Evolutionary conservation across 345 rosid genomes (phyloP).

Genomic region (Bruguiera parviflora): DNA sequence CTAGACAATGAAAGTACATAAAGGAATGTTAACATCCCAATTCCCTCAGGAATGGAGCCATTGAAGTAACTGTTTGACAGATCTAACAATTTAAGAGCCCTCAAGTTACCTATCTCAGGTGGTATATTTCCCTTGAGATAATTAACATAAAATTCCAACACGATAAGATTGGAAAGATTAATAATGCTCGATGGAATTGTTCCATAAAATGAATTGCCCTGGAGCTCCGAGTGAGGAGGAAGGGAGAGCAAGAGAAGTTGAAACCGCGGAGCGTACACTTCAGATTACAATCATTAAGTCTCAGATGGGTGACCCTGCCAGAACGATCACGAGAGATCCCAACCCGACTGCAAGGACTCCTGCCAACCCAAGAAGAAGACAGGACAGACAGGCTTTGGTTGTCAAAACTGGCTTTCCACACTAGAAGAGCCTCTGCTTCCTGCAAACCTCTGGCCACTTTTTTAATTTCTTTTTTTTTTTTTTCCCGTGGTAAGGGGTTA

Average conservation of each 20-base stretch:
- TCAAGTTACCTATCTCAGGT: neutral
- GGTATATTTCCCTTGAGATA: neutral
- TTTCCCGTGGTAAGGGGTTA: too few species aligned
- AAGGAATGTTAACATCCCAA: too few species aligned
- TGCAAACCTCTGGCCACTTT: too few species aligned
- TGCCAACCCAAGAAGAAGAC: neutral
- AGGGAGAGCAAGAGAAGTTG: neutral
- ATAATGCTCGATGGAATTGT: neutral
- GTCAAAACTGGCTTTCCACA: neutral
- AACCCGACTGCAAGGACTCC: neutral
- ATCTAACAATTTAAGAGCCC: neutral
- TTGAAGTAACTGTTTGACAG: neutral
- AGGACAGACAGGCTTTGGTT: neutral
- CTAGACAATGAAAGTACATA: too few species aligned
- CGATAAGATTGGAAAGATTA: neutral
- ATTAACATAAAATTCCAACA: neutral
- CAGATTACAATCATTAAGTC: neutral
- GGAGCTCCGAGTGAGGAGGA: neutral
- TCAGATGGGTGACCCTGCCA: neutral
- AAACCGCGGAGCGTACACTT: neutral
- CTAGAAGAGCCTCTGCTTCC: neutral
- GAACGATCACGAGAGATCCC: neutral
- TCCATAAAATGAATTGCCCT: neutral
- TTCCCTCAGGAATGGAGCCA: too few species aligned
- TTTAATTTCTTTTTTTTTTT: too few species aligned